Conservation (phyloP, 2,329 filamentous ascomycete species). For the Annulohypoxylon truncatum region DNA sequence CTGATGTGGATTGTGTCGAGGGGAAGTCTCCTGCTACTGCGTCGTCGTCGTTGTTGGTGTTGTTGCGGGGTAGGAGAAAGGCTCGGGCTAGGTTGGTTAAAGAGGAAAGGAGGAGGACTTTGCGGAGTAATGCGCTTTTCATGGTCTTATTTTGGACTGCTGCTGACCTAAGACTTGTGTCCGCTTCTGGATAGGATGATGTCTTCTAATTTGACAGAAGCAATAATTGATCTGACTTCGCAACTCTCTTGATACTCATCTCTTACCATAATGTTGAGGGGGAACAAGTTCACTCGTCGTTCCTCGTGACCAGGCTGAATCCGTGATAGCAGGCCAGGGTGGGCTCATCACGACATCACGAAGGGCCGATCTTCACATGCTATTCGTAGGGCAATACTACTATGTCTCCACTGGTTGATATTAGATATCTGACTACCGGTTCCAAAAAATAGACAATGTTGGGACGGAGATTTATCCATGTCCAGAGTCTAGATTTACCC, state of each 20-base stretch:
- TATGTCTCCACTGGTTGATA: constrained; percentile 16
- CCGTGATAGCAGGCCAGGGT: constrained; percentile 4
- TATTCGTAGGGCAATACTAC: constrained; percentile 22
- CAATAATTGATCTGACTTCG: not conserved
- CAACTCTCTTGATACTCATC: not conserved
- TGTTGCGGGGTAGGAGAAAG: not conserved
- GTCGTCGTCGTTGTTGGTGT: not conserved
- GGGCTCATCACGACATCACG: constrained; percentile 21
- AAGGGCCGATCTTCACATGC: not conserved
- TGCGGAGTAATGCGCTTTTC: constrained; percentile 2
- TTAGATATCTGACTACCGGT: constrained; percentile 16
- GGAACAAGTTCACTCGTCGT: not conserved
- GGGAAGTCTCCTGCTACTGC: not conserved
- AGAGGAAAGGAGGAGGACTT: not conserved
- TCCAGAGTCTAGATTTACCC: constrained; percentile 20
- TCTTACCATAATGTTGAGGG: not conserved
- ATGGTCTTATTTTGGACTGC: constrained; percentile 1
- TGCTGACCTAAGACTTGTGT: not conserved
- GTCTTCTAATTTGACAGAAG: not conserved
- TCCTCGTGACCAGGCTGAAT: constrained; percentile 2
- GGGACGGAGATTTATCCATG: constrained; percentile 33
- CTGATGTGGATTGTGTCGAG: constrained; percentile 9
- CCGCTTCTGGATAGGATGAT: not conserved
- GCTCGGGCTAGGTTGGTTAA: not conserved
- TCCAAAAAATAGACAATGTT: constrained; percentile 15